These are phyloP conservation scores for Trametes pubescens DNA, from an alignment of 1,284 basidiomycete genomes.

Conservation along the genomic window DNA sequence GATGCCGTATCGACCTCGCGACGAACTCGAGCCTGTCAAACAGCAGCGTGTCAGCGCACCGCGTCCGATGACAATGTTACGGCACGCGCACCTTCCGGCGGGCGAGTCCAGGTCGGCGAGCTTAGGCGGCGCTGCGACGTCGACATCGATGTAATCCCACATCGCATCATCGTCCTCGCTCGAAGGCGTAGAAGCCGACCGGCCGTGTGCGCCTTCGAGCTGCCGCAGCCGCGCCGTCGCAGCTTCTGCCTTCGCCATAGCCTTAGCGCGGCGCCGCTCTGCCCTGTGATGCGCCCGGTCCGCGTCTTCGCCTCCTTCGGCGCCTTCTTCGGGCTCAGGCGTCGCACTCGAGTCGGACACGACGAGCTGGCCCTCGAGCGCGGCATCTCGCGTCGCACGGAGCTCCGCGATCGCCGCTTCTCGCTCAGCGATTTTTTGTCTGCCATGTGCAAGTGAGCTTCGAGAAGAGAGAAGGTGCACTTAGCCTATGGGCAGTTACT, in stretches of 20 bases:
- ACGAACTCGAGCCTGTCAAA: conserved; percentile 62
- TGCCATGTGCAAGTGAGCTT: conserved; percentile 19
- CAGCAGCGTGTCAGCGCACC: conserved; percentile 5
- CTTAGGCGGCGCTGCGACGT: conserved; percentile 31
- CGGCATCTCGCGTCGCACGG: conserved; percentile 45
- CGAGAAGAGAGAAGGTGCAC: background rate
- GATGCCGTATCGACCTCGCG: conserved; percentile 61
- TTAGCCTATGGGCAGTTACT: conserved; percentile 42
- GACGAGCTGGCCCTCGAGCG: conserved; percentile 30
- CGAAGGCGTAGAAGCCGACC: conserved; percentile 28
- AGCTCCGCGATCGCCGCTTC: conserved; percentile 35
- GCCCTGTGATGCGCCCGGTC: conserved; percentile 30
- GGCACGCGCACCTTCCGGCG: conserved; percentile 56
- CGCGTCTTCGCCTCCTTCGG: conserved; percentile 26
- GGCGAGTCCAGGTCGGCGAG: conserved; percentile 65
- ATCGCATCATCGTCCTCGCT: conserved; percentile 39
- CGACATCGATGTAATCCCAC: conserved; percentile 37
- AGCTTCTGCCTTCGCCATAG: conserved; percentile 30
- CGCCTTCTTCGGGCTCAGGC: conserved; percentile 40
- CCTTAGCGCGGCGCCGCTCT: conserved; percentile 33
- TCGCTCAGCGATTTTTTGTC: conserved; percentile 55
- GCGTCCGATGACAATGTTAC: conserved; percentile 4
- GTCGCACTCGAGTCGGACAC: conserved; percentile 34
- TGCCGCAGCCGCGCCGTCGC: conserved; percentile 32
- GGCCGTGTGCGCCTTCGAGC: conserved; percentile 32